phyloP scores from a whole-genome alignment of 2,329 filamentous ascomycete species.

The Scolecobasidium constrictum region DNA sequence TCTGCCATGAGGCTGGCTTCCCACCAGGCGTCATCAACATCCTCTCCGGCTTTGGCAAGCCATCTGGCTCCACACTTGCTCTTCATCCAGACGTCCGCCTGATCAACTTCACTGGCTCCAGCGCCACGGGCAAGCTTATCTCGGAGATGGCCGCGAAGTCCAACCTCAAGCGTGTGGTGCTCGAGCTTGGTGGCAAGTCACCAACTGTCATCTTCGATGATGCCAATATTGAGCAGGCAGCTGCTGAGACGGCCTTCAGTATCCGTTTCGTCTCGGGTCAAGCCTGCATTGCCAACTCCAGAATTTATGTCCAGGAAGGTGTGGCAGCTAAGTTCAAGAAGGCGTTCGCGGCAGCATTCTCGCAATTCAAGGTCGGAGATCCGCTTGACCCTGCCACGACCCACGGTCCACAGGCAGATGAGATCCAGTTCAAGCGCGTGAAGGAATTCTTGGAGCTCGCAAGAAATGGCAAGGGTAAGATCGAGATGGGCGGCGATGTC shows the following conservation, averaged over 20 bases:
- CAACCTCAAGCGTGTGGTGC: constrained; percentile 19
- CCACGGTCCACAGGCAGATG: constrained; percentile 41
- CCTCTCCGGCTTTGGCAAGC: constrained; percentile 22
- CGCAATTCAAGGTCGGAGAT: constrained; percentile 18
- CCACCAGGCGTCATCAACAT: constrained; percentile 33
- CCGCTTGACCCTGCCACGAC: constrained; percentile 16
- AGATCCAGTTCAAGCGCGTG: constrained; percentile 39
- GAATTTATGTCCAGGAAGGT: constrained; percentile 45
- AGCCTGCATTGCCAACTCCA: constrained; percentile 48
- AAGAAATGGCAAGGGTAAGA: constrained; percentile 15
- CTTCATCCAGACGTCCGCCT: constrained; percentile 21
- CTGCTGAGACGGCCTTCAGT: constrained; percentile 28
- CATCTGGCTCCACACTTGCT: constrained; percentile 18
- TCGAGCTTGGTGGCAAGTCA: constrained; percentile 20
- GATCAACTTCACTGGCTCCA: constrained; percentile 18
- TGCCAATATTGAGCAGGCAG: constrained; percentile 22
- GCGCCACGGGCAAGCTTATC: constrained; percentile 17
- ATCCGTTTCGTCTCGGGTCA: constrained; percentile 47
- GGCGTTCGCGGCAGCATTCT: constrained; percentile 26
- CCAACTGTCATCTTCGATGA: constrained; percentile 20
- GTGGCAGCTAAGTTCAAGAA: constrained; percentile 36
- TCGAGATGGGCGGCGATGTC: constrained; percentile 22
- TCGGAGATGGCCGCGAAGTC: constrained; percentile 17
- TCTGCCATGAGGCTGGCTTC: constrained; percentile 30
- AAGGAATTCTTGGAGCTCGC: constrained; percentile 31